Conservation (phyloP, 78 protist species). For the Tieghemostelium lacteum region DNA sequence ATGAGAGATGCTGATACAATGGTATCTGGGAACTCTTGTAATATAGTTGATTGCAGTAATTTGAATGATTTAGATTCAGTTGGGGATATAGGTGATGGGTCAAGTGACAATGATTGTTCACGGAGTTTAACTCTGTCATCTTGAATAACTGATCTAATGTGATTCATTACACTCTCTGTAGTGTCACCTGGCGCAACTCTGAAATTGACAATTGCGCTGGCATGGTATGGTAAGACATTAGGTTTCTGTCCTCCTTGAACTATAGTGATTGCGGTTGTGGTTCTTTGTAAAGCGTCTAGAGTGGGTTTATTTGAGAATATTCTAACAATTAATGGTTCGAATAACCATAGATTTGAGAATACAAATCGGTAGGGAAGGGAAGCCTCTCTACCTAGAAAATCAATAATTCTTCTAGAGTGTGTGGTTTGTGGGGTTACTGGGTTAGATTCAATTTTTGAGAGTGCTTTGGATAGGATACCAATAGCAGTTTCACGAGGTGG, state of each 20-base stretch:
- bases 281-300: conserved; percentile 61
- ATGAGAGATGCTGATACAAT: conserved; percentile 58
- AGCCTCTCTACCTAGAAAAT: conserved; percentile 64
- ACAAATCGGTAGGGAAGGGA: conserved; percentile 28
- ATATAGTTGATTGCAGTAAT: conserved; percentile 47
- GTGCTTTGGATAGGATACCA: conserved; percentile 48
- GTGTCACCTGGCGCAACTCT: conserved; percentile 32
- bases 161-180: conserved; percentile 8
- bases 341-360: conserved; percentile 66
- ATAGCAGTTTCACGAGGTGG: conserved; percentile 56
- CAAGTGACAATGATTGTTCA: background rate
- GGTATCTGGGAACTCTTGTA: conserved; percentile 69
- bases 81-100: conserved; percentile 67
- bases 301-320: conserved; percentile 24
- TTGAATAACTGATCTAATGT: conserved; percentile 17
- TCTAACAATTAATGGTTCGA: conserved; percentile 31
- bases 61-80: conserved; percentile 18
- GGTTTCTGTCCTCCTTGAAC: conserved; percentile 59
- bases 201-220: conserved; percentile 45
- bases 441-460: conserved; percentile 44
- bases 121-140: conserved; percentile 31
- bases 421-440: conserved; percentile 1
- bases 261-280: conserved; percentile 65
- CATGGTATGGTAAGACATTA: conserved; percentile 41
- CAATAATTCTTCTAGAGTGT: conserved; percentile 2